phyloP scores from a whole-genome alignment of 306 rosid genomes.

The Morella rubra region DNA sequence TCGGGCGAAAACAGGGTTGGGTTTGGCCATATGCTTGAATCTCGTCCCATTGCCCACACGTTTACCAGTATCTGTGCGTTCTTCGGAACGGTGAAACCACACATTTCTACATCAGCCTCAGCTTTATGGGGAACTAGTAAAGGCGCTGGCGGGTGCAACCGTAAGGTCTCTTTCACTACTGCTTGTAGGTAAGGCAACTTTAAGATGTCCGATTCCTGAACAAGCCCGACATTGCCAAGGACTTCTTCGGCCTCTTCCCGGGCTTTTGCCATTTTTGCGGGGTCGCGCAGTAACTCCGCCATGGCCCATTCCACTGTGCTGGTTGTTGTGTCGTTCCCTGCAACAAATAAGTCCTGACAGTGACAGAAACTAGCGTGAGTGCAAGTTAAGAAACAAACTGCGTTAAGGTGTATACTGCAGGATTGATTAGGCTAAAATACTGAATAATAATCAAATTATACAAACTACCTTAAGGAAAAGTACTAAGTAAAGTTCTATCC shows the following conservation, averaged over 20 bases:
- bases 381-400: too few species aligned
- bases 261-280: background rate
- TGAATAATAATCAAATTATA: too few species aligned
- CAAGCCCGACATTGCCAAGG: background rate
- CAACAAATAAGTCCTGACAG: too few species aligned
- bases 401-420: too few species aligned
- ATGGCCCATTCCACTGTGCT: constrained; percentile 26
- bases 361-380: too few species aligned
- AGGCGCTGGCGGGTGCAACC: constrained; percentile 41
- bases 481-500: too few species aligned
- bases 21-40: too few species aligned
- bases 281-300: constrained; percentile 21
- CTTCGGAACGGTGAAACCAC: constrained; percentile 27
- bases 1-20: too few species aligned
- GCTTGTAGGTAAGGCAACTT: constrained; percentile 31
- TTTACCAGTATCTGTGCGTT: constrained; percentile 32
- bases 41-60: too few species aligned
- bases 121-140: constrained; percentile 26
- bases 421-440: too few species aligned
- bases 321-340: constrained; percentile 12
- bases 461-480: too few species aligned
- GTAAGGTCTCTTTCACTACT: constrained; percentile 34
- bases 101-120: background rate
- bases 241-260: constrained; percentile 1
- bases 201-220: constrained; percentile 27